Percentiles rank a stretch among this genome's conserved stretches.
phyloP scores from a whole-genome alignment of 371 early-diverging fungal species.

The Mucor circinelloides region DNA sequence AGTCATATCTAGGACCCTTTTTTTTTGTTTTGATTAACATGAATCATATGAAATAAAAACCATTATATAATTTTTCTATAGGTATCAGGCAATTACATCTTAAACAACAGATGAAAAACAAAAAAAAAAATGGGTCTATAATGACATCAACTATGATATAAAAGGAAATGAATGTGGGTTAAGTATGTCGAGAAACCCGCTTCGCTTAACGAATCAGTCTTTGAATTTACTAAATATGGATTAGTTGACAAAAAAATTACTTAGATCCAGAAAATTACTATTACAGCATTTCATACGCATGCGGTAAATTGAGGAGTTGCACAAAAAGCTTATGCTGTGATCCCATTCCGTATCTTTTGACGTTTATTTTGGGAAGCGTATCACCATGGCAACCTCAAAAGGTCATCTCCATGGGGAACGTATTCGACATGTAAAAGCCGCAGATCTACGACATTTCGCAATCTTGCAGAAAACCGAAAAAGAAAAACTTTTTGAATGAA shows the following conservation, averaged over 20 bases:
- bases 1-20: background rate
- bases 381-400: slow-evolving; percentile 1
- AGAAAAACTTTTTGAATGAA: background rate
- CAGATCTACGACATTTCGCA: background rate
- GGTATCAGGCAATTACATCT: background rate
- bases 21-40: background rate
- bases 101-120: background rate
- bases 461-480: background rate
- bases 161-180: slow-evolving; percentile 8
- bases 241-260: background rate
- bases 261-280: background rate
- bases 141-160: background rate
- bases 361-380: background rate
- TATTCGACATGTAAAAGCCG: background rate
- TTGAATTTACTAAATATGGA: background rate
- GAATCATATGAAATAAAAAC: slow-evolving; percentile 1
- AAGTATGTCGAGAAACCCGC: background rate
- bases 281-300: background rate
- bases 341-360: background rate
- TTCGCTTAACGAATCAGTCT: background rate
- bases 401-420: background rate
- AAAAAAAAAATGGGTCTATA: background rate
- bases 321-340: slow-evolving; percentile 4
- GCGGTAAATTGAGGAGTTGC: background rate
- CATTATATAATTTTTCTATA: background rate